phyloP scores from a whole-genome alignment of 495 filamentous ascomycete species.

The Hypoxylon cercidicola region DNA sequence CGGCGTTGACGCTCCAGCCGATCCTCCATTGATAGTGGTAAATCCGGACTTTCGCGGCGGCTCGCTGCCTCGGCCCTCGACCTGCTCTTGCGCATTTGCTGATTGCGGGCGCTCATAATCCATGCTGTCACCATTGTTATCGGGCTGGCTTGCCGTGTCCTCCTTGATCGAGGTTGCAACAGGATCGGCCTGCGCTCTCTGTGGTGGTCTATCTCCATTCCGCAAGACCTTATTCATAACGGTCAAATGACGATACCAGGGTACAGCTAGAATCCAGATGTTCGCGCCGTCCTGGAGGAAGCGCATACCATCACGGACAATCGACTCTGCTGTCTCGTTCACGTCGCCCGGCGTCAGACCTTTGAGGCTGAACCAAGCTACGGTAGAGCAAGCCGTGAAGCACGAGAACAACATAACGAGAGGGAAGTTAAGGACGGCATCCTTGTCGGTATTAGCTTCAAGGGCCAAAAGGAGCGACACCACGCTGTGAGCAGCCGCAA shows the following conservation, averaged over 20 bases:
- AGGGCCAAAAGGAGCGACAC: slow-evolving; percentile 57
- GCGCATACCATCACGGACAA: slow-evolving; percentile 60
- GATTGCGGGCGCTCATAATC: slow-evolving; percentile 55
- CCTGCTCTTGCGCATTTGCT: slow-evolving; percentile 39
- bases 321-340: slow-evolving; percentile 56
- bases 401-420: slow-evolving; percentile 64
- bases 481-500: slow-evolving; percentile 61
- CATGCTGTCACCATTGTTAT: slow-evolving; percentile 59
- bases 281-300: slow-evolving; percentile 60
- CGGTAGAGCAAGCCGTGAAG: slow-evolving; percentile 61
- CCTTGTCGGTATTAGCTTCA: slow-evolving; percentile 60
- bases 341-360: slow-evolving; percentile 57
- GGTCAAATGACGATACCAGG: slow-evolving; percentile 60
- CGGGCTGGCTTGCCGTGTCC: slow-evolving; percentile 54
- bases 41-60: slow-evolving; percentile 59
- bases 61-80: slow-evolving; percentile 54
- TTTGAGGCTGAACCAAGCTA: slow-evolving; percentile 62
- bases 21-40: slow-evolving; percentile 62
- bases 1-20: slow-evolving; percentile 52
- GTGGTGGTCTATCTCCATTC: slow-evolving; percentile 47
- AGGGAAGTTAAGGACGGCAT: slow-evolving; percentile 59
- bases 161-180: slow-evolving; percentile 57
- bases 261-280: slow-evolving; percentile 60
- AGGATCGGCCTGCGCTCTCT: slow-evolving; percentile 37
- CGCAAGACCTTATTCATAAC: slow-evolving; percentile 62